These are phyloP conservation scores for Inonotus obliquus DNA, from an alignment of 1,284 basidiomycete genomes.

Conservation along the genomic window DNA sequence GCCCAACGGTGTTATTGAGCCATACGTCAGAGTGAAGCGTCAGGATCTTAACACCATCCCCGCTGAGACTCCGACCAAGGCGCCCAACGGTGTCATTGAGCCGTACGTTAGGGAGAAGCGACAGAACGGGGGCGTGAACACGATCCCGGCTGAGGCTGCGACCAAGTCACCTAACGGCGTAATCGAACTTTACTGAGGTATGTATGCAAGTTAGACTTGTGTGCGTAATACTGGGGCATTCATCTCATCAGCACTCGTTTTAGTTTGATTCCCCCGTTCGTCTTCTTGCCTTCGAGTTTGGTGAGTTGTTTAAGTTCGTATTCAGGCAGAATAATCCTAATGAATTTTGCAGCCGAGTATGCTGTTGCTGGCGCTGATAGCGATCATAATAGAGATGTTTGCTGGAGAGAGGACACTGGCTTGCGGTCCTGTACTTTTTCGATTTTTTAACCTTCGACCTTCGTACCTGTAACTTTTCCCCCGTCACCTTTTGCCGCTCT, in stretches of 20 bases:
- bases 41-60: conserved; percentile 23
- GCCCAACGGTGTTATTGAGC: conserved; percentile 24
- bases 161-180: conserved; percentile 25
- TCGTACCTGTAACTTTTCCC: neutral
- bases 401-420: conserved; percentile 18
- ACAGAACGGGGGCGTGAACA: too few species aligned
- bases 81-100: conserved; percentile 24
- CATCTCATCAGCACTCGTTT: neutral
- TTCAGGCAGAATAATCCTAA: too few species aligned
- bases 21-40: conserved; percentile 15
- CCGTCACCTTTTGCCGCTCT: conserved; percentile 8
- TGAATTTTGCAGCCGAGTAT: neutral
- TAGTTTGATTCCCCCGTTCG: neutral
- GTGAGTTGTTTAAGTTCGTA: neutral
- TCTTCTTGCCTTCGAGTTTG: neutral
- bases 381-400: conserved; percentile 8
- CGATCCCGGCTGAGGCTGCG: conserved; percentile 23
- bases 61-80: conserved; percentile 24
- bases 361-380: neutral
- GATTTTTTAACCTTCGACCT: neutral
- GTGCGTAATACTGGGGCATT: too few species aligned
- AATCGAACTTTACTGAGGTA: conserved; percentile 21
- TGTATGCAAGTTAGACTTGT: neutral
- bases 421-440: conserved; percentile 17
- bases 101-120: conserved; percentile 25